These are phyloP conservation scores for Aspergillus conjunctus DNA, from an alignment of 495 filamentous ascomycete genomes.

Conservation along the genomic window DNA sequence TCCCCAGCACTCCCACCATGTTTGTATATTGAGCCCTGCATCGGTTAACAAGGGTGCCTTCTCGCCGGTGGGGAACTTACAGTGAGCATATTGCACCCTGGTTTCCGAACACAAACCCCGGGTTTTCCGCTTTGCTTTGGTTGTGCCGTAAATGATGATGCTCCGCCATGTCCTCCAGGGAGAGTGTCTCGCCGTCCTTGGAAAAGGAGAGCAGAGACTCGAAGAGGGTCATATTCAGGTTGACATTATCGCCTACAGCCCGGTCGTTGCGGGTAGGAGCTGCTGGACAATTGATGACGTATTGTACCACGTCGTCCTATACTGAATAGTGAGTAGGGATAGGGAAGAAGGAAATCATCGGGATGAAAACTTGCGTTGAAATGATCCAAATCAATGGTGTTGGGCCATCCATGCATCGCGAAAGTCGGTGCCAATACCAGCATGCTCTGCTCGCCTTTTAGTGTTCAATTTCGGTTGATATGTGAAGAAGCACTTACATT, in stretches of 20 bases:
- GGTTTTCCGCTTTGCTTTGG: conserved; percentile 14
- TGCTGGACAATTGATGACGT: conserved; percentile 10
- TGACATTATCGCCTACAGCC: conserved; percentile 9
- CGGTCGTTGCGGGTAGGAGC: conserved; percentile 13
- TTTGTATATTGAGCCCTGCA: conserved; percentile 10
- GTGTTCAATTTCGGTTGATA: background rate
- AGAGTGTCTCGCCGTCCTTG: conserved; percentile 5
- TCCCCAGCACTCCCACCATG: conserved; percentile 9
- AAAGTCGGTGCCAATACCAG: conserved; percentile 10
- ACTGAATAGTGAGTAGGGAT: background rate
- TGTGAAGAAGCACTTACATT: background rate
- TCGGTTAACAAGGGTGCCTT: background rate
- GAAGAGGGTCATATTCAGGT: conserved; percentile 13
- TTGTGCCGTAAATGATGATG: conserved; percentile 12
- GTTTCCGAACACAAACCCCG: conserved; percentile 7
- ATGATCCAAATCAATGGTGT: conserved; percentile 8
- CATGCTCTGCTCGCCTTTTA: conserved; percentile 7
- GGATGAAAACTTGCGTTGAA: conserved; percentile 8
- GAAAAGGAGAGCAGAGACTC: conserved; percentile 8
- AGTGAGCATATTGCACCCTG: conserved; percentile 12
- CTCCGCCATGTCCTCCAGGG: conserved; percentile 11
- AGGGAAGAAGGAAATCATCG: background rate
- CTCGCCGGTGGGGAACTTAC: background rate
- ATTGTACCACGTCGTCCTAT: conserved; percentile 11
- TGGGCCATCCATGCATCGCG: conserved; percentile 8